Base-by-base conservation (phyloP, 768 basidiomycete genomes). In the Leucocoprinus sp. region DNA sequence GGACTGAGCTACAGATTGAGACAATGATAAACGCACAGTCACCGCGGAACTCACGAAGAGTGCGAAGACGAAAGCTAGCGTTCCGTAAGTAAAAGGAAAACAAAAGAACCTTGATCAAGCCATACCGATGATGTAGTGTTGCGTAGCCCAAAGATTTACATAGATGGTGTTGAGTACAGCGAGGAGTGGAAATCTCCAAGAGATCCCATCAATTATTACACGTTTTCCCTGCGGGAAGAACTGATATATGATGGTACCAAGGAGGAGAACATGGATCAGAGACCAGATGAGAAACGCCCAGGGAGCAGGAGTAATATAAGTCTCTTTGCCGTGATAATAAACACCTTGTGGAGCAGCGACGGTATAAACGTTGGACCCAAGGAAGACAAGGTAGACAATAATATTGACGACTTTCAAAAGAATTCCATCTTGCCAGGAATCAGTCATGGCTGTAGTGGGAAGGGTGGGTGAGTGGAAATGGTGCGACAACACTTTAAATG, bases 201-300 rank as follows among this genome's bases (percentile, higher is more conserved):
- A 76, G 51, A 99, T 76, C 39, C 84, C 88, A 55, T 96, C 90
- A 48, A 97, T 71, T 53, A 96, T 78, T 60, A 80, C 73, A 26
- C 62, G 70, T 61, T 93, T 89, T 24, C 91, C 93, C 15, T 55
- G 54, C 24, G 79, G 72, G 67, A 80, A 83, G 74, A 92, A 91
- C 58, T 91, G 89, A 72, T 88, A 93, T 68, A 95, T 75, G 56
- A 97, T 71, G 24, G 84, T 90, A 17, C 93, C 93, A 37, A 98
- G 78, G 34, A 97, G 78, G 37, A 98, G 78, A 27, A 93, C 55
- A 65, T 99, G 93, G 56, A 95, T 91, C 49, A 92, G 65, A 31
- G 87, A 80, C 90, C 92, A 95, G 59, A 93, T 84, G 68, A 84
- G 75, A 70, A 92, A 95, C 1, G 88, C 84, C 80, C 87, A 96